Conservation (phyloP, 2,329 filamentous ascomycete species). For the Trichoderma pleuroti region DNA sequence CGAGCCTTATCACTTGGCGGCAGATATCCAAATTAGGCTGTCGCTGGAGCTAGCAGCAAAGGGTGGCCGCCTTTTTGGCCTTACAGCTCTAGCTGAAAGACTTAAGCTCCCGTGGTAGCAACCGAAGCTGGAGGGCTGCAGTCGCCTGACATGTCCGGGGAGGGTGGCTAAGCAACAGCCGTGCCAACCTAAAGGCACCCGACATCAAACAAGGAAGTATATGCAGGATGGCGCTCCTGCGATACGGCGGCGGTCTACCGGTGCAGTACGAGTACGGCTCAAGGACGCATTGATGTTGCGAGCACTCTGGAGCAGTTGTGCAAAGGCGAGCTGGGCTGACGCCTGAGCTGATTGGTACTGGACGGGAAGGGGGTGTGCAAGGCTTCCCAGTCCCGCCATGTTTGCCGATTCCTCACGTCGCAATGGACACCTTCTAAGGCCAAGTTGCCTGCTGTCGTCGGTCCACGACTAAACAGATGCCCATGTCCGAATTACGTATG, state of each 20-base stretch:
- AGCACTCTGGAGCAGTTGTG: neutral
- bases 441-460: neutral
- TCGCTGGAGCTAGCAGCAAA: neutral
- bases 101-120: constrained; percentile 17
- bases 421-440: constrained; percentile 11
- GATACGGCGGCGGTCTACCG: neutral
- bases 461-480: neutral
- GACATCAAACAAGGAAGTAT: constrained; percentile 6
- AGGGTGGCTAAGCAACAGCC: constrained; percentile 11
- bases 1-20: neutral
- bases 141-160: constrained; percentile 15
- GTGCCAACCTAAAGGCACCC: neutral
- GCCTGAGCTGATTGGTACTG: neutral
- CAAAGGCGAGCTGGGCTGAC: neutral
- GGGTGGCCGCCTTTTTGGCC: constrained; percentile 5
- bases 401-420: constrained; percentile 10
- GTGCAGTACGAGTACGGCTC: neutral
- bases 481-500: constrained; percentile 16
- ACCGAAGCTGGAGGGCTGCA: constrained; percentile 15
- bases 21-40: neutral
- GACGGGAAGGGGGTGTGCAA: neutral
- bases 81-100: constrained; percentile 13
- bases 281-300: neutral
- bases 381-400: neutral
- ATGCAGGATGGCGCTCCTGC: neutral